These are phyloP conservation scores for Pseudocercospora macadamiae DNA, from an alignment of 2,329 filamentous ascomycete species.

Conservation along the genomic window DNA sequence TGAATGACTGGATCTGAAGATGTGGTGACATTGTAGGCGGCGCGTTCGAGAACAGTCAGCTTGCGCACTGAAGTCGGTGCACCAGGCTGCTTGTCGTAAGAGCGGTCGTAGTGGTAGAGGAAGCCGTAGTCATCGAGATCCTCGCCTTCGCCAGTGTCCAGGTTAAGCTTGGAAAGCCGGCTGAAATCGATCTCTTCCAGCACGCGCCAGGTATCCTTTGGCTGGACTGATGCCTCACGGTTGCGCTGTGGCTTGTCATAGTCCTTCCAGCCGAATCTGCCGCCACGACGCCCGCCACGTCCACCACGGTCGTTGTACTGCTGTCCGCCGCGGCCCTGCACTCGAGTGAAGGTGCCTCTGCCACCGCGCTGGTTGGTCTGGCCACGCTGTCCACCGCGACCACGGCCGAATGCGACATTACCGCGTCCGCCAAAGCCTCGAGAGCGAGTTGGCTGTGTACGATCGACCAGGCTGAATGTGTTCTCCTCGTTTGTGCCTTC, in stretches of 20 bases:
- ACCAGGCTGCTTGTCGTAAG: constrained; percentile 90
- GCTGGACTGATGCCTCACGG: constrained; percentile 92
- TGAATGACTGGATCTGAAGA: constrained; percentile 96
- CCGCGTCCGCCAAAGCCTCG: constrained; percentile 82
- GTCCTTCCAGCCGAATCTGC: constrained; percentile 97
- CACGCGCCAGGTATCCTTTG: constrained; percentile 93
- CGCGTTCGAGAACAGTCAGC: constrained; percentile 85
- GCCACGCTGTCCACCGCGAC: constrained; percentile 67
- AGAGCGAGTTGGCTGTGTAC: constrained; percentile 82
- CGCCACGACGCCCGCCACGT: constrained; percentile 72
- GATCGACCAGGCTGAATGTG: constrained; percentile 97
- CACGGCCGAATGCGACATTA: constrained; percentile 83
- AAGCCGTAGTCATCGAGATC: constrained; percentile 95
- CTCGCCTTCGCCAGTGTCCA: constrained; percentile 92
- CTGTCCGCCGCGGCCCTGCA: constrained; percentile 65
- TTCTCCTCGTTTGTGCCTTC: constrained; percentile 88
- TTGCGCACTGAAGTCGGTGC: constrained; percentile 82
- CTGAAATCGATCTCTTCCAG: constrained; percentile 99
- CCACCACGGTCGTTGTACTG: constrained; percentile 73
- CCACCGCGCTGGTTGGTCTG: constrained; percentile 70
- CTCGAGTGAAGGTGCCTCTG: constrained; percentile 73
- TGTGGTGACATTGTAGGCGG: constrained; percentile 97
- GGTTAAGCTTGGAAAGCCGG: constrained; percentile 90
- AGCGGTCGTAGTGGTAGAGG: constrained; percentile 96
- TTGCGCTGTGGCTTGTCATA: constrained; percentile 97